phyloP scores from a whole-genome alignment of 1,139 yeast genomes.

The Diutina siamensis region DNA sequence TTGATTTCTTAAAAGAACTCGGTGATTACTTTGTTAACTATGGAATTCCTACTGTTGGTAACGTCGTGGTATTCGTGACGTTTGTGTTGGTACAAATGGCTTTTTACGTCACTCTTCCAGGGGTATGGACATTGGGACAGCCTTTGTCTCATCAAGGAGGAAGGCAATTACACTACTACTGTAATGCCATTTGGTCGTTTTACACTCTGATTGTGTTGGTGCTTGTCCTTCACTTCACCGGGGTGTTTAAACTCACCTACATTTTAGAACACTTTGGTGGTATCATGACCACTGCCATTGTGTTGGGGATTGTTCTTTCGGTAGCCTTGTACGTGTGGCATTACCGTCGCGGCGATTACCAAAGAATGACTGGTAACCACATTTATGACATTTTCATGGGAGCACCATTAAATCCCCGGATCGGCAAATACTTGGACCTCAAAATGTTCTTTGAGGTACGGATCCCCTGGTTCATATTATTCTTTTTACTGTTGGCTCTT shows the following conservation, averaged over 20 bases:
- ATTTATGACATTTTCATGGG: constrained; percentile 94
- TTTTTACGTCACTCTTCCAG: constrained; percentile 84
- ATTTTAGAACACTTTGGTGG: constrained; percentile 70
- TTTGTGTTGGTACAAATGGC: constrained; percentile 62
- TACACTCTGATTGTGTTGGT: constrained; percentile 55
- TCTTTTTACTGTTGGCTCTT: constrained; percentile 66
- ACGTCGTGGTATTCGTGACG: constrained; percentile 60
- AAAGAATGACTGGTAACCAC: constrained; percentile 84
- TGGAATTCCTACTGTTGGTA: constrained; percentile 58
- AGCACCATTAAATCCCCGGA: constrained; percentile 90
- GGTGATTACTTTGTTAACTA: constrained; percentile 34
- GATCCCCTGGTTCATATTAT: constrained; percentile 89
- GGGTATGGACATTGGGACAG: constrained; percentile 90
- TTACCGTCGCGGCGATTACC: constrained; percentile 58
- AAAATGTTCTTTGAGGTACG: constrained; percentile 97
- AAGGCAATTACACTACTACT: constrained; percentile 78
- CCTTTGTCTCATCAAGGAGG: constrained; percentile 73
- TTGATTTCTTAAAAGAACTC: constrained; percentile 38
- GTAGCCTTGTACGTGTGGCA: constrained; percentile 49
- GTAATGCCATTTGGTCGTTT: constrained; percentile 83
- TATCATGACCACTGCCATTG: constrained; percentile 84
- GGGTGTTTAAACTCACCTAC: constrained; percentile 47
- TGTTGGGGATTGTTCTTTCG: constrained; percentile 62
- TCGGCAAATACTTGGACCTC: constrained; percentile 75
- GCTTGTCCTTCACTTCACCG: constrained; percentile 56